phyloP scores from a whole-genome alignment of 305 asterid genomes.

The Fraxinus latifolia region DNA sequence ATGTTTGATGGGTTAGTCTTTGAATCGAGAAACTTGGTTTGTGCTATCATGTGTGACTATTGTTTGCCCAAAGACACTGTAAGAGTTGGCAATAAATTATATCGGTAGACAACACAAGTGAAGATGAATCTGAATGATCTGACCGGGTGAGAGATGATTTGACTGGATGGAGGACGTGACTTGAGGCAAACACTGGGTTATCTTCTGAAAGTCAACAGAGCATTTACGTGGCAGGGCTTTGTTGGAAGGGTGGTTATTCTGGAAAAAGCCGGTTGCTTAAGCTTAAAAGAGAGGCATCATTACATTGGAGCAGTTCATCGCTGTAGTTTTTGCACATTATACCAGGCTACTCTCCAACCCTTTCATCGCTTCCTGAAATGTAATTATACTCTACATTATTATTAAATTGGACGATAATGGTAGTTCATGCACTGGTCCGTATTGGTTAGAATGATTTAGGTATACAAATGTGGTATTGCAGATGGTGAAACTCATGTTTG shows the following conservation, averaged over 20 bases:
- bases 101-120: constrained; percentile 25
- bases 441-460: not conserved
- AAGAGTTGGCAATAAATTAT: constrained; percentile 33
- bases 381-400: constrained; percentile 25
- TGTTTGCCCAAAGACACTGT: constrained; percentile 34
- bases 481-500: not conserved
- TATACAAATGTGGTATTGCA: not conserved
- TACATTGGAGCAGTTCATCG: constrained; percentile 26
- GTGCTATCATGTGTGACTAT: constrained; percentile 42
- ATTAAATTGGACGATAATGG: not conserved
- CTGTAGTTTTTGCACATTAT: constrained; percentile 32
- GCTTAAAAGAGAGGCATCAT: not conserved
- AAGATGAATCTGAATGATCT: constrained; percentile 30
- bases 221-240: constrained; percentile 34
- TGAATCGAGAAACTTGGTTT: constrained; percentile 56
- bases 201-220: constrained; percentile 29
- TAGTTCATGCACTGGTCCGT: not conserved
- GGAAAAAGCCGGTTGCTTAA: constrained; percentile 25
- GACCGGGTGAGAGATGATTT: constrained; percentile 24
- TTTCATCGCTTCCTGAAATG: constrained; percentile 38
- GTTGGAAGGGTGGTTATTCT: constrained; percentile 29
- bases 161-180: constrained; percentile 21
- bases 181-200: constrained; percentile 33
- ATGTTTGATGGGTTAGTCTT: constrained; percentile 37
- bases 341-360: constrained; percentile 29